A percentile compares a stretch with the other conserved stretches of the same genome.
phyloP scores from a whole-genome alignment of 306 rosid genomes.

The Hippophae rhamnoides region DNA sequence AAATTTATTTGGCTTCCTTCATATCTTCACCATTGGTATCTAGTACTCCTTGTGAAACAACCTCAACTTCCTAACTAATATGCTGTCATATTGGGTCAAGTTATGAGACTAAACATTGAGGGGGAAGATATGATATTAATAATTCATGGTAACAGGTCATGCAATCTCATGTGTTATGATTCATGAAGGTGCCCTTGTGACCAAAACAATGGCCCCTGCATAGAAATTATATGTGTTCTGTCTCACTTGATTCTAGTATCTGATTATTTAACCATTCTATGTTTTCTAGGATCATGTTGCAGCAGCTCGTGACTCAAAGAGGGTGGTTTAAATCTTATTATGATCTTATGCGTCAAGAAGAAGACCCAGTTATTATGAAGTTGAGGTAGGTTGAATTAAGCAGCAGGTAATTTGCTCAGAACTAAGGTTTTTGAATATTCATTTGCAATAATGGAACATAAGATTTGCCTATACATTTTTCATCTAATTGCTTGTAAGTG shows the following conservation, averaged over 20 bases:
- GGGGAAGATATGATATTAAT: too few relatives aligned
- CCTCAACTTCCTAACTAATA: too few relatives aligned
- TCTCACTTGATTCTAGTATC: background rate
- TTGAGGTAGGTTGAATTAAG: slow-evolving; percentile 19
- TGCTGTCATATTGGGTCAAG: too few relatives aligned
- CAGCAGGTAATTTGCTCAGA: slow-evolving; percentile 12
- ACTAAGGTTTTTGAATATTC: slow-evolving; percentile 14
- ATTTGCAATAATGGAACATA: slow-evolving; percentile 22
- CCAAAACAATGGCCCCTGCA: background rate
- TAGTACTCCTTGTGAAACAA: too few relatives aligned
- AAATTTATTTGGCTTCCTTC: too few relatives aligned
- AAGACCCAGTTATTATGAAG: slow-evolving; percentile 18
- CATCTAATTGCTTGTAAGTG: slow-evolving; percentile 18
- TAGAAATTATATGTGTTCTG: background rate
- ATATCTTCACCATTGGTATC: too few relatives aligned
- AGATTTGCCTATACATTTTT: slow-evolving; percentile 14
- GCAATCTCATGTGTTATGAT: background rate
- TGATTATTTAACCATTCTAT: background rate
- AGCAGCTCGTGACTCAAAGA: slow-evolving; percentile 79
- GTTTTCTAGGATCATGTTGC: slow-evolving; percentile 75
- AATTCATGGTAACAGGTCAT: background rate
- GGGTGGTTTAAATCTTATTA: slow-evolving; percentile 33
- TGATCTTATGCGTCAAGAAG: slow-evolving; percentile 16
- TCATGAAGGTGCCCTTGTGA: background rate
- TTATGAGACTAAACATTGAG: too few relatives aligned